Evolutionary conservation across 768 basidiomycete genomes (phyloP), one percentile per base, ranked within the genome.

Genomic region (Lactarius sp.): DNA sequence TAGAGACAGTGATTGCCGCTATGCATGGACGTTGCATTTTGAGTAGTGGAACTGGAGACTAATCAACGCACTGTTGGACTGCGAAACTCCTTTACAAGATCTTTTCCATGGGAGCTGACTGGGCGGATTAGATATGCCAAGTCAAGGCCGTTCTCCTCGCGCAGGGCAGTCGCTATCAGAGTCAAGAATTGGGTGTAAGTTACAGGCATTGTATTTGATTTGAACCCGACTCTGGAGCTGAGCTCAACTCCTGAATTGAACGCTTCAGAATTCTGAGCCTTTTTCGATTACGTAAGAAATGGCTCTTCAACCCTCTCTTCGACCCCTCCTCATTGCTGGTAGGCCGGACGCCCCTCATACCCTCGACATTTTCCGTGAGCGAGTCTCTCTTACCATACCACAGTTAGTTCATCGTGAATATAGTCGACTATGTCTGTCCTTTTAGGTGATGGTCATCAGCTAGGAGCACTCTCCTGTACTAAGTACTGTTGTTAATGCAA

Each of bases 401-500:
- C 16, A 36, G 58, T 14, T 49, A 31, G 34, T 34, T 27, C 22
- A 22, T 56, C 33, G 14, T 10, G 22, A 41, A 6, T 36, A 1
- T 66, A 92, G 90, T 92, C 76, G 92, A 93, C 74, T 92, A 90
- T 73, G 89, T 92, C 69, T 94, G 92, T 69, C 91, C 91, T 1
- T 93, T 78, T 80, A 90, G 87, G 87, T 86, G 44, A 51, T 10
- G 2, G 9, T 44, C 14, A 3, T 31, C 27, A 12, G 31, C 18
- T 56, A 47, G 13, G 6, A 31, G 52, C 6, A 46, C 12, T 6
- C 3, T 37, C 33, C 6, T 6, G 6, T 39, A 31, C 33, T 52
- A 13, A 34, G 14, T 10, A 13, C 27, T 16, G n/a, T 41, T 16
- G 5, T 34, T 59, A 42, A 54, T 47, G 12, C 22, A 1, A 36